These are phyloP conservation scores for Aspergillus uvarum DNA, from an alignment of 2,329 filamentous ascomycete genomes.

Conservation along the genomic window DNA sequence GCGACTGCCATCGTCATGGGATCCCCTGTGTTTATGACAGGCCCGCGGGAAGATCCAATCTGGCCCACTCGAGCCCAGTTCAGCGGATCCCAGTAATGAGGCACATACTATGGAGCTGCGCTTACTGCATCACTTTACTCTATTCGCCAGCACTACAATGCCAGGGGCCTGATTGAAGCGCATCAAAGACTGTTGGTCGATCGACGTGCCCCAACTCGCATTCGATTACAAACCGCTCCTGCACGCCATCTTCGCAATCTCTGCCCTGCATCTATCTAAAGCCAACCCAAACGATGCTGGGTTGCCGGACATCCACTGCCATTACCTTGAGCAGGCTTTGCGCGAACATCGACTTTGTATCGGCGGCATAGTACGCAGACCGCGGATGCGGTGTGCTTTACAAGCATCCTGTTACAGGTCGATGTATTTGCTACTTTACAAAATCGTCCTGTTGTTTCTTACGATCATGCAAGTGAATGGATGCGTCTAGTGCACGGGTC, in stretches of 20 bases:
- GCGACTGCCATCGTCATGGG: background rate
- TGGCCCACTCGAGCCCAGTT: background rate
- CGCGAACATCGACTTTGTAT: background rate
- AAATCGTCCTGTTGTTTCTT: background rate
- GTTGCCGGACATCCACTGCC: background rate
- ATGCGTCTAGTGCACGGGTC: background rate
- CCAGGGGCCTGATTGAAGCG: background rate
- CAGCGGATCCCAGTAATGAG: background rate
- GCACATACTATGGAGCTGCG: background rate
- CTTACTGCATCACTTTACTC: background rate
- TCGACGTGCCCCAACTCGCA: background rate
- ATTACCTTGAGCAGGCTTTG: background rate
- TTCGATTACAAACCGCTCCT: background rate
- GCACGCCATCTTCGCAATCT: background rate
- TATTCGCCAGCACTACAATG: background rate
- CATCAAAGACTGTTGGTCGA: background rate
- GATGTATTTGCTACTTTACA: background rate
- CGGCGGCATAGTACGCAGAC: background rate
- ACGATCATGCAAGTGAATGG: background rate
- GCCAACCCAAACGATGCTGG: background rate
- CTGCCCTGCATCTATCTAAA: background rate
- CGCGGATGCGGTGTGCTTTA: background rate
- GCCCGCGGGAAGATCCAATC: background rate
- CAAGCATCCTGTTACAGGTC: background rate
- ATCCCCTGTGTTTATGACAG: background rate